Evolutionary conservation across 495 filamentous ascomycete genomes (phyloP).

Genomic region (Penicillium roqueforti): DNA sequence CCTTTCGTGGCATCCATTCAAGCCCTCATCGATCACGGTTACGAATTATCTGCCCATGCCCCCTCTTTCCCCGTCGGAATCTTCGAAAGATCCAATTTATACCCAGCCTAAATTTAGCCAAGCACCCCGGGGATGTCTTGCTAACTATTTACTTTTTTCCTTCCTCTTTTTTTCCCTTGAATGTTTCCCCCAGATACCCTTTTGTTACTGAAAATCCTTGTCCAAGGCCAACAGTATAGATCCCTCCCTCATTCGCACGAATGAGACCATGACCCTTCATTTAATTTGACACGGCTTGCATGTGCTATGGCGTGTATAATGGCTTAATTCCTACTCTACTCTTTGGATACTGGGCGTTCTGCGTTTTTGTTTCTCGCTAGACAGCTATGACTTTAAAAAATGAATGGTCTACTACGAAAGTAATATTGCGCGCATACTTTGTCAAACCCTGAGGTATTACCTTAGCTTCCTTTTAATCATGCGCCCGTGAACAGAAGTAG

Average conservation of each 20-base stretch:
- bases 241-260: not conserved
- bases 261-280: constrained; percentile 1
- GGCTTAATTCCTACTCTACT: not conserved
- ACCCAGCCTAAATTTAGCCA: not conserved
- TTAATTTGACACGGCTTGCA: constrained; percentile 1
- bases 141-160: not conserved
- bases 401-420: not conserved
- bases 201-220: constrained; percentile 5
- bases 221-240: constrained; percentile 10
- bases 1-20: not conserved
- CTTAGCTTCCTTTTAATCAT: not conserved
- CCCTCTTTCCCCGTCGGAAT: not conserved
- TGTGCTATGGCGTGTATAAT: constrained; percentile 2
- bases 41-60: not conserved
- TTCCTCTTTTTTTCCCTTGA: not conserved
- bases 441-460: not conserved
- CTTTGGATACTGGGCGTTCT: not conserved
- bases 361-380: not conserved
- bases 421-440: not conserved
- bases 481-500: not conserved
- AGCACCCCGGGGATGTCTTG: not conserved
- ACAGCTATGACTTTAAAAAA: not conserved
- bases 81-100: not conserved
- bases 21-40: not conserved
- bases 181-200: constrained; percentile 3